Conservation (phyloP, 495 filamentous ascomycete species). For the Neurospora sp. region DNA sequence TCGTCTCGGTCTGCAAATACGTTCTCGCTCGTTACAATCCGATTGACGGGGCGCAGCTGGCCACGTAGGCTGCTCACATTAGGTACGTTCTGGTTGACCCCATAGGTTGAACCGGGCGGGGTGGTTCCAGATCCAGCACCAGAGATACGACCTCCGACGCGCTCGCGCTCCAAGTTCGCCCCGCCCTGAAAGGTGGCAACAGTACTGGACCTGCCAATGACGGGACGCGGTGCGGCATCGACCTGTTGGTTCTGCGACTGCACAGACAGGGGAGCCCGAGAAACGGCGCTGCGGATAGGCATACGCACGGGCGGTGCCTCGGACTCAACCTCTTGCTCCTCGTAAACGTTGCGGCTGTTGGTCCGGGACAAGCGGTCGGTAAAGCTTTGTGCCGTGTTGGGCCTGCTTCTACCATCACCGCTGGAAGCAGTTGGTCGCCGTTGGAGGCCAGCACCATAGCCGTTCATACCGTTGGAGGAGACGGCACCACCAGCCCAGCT, state of each 20-base stretch:
- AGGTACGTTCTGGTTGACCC: constrained; percentile 17
- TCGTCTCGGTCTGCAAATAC: constrained; percentile 57
- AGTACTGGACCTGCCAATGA: constrained; percentile 13
- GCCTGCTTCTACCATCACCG: constrained; percentile 26
- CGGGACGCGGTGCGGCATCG: background rate
- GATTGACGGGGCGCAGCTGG: constrained; percentile 32
- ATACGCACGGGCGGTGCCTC: constrained; percentile 39
- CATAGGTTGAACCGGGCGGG: constrained; percentile 19
- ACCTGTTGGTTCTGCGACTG: background rate
- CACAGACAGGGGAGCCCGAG: constrained; percentile 32
- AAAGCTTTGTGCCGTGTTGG: constrained; percentile 37
- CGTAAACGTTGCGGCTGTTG: constrained; percentile 22
- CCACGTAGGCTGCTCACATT: constrained; percentile 28
- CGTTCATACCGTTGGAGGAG: constrained; percentile 2
- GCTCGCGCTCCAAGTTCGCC: constrained; percentile 11
- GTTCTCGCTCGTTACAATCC: constrained; percentile 35
- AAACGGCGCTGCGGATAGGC: constrained; percentile 48
- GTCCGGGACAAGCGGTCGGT: constrained; percentile 31
- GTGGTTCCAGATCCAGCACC: constrained; percentile 9
- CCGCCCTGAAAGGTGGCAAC: constrained; percentile 8
- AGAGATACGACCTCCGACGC: constrained; percentile 5
- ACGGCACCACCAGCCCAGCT: constrained; percentile 28
- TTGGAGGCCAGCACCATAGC: constrained; percentile 16
- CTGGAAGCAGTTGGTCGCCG: constrained; percentile 12
- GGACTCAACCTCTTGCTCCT: constrained; percentile 25